Percentiles rank a stretch among this genome's conserved stretches.
Conservation (phyloP, 257 asterid species). For the Solanum chmielewskii region DNA sequence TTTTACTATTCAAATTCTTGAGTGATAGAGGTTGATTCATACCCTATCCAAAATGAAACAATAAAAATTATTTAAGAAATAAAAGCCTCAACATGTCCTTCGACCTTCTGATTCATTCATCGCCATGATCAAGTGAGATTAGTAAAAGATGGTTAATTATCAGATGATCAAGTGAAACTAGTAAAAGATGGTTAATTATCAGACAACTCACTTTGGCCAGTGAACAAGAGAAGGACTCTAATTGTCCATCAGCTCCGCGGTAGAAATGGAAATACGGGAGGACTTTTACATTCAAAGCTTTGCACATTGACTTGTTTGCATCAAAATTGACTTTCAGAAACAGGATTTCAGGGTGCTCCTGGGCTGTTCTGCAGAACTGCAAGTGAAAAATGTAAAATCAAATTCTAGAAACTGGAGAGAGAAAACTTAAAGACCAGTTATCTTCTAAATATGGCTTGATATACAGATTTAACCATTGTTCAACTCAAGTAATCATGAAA, state of each 20-base stretch:
- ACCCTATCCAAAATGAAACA: not conserved
- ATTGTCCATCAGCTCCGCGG: constrained; percentile 91
- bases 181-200: not conserved
- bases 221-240: constrained; percentile 88
- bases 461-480: not conserved
- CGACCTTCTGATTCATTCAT: not conserved
- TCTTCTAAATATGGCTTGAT: not conserved
- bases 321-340: constrained; percentile 87
- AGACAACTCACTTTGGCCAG: constrained; percentile 64
- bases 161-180: not conserved
- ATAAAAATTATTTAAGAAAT: not conserved
- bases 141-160: not conserved
- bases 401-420: not conserved
- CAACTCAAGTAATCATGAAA: not conserved
- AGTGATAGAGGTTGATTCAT: not conserved
- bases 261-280: constrained; percentile 93
- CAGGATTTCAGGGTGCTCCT: constrained; percentile 60
- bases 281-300: constrained; percentile 80
- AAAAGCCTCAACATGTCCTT: not conserved
- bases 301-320: constrained; percentile 86
- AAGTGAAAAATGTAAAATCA: not conserved
- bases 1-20: not conserved
- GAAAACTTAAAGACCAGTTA: not conserved
- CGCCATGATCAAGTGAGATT: not conserved
- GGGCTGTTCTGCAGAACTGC: constrained; percentile 79